Conservation (phyloP, 2,329 filamentous ascomycete genomes). For the Fusarium sp. region DNA sequence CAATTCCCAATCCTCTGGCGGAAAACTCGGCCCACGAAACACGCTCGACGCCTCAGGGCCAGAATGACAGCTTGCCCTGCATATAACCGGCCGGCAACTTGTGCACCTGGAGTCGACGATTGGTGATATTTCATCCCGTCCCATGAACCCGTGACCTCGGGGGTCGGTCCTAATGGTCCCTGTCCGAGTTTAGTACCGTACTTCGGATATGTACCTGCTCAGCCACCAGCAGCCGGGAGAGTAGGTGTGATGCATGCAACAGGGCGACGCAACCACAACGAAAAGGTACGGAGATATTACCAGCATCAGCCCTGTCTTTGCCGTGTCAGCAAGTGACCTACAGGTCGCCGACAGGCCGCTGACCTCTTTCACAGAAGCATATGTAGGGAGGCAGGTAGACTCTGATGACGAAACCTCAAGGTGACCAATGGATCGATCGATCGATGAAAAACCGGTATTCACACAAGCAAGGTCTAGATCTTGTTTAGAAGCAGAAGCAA, state of each 20-base stretch:
- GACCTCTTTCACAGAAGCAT: not conserved
- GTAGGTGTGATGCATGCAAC: not conserved
- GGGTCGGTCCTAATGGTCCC: constrained; percentile 19
- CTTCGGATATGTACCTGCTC: not conserved
- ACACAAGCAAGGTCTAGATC: not conserved
- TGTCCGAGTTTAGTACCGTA: constrained; percentile 5
- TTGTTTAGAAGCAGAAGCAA: constrained; percentile 1
- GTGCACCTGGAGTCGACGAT: constrained; percentile 30
- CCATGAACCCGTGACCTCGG: constrained; percentile 25
- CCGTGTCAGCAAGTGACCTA: not conserved
- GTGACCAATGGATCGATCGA: not conserved
- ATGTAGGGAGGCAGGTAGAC: not conserved
- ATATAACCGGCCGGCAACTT: constrained; percentile 19
- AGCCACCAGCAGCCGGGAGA: constrained; percentile 13
- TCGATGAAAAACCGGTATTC: not conserved
- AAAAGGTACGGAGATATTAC: constrained; percentile 3
- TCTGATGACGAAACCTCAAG: not conserved
- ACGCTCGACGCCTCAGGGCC: constrained; percentile 10
- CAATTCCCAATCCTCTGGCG: not conserved
- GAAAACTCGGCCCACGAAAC: constrained; percentile 12
- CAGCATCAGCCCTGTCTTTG: constrained; percentile 15
- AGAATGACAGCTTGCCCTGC: constrained; percentile 36
- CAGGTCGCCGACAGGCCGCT: not conserved
- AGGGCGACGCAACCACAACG: not conserved
- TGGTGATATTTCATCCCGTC: constrained; percentile 25